phyloP scores from a whole-genome alignment of 1,139 yeast species.

The Torulaspora pretoriensis region DNA sequence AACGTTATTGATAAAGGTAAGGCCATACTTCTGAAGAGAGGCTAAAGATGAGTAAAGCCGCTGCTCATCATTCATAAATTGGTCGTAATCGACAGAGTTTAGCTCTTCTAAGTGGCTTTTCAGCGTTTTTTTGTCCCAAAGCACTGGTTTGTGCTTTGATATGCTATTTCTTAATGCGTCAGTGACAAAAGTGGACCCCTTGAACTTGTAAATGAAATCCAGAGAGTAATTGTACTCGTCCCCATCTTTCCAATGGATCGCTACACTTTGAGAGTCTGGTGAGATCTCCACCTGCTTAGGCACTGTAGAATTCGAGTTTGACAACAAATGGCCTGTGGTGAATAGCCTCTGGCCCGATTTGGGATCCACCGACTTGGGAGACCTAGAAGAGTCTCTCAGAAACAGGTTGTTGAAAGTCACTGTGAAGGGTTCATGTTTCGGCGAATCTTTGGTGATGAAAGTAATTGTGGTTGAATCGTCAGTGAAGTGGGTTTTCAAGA shows the following conservation, averaged over 20 bases:
- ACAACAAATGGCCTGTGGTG: constrained; percentile 50
- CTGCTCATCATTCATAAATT: constrained; percentile 42
- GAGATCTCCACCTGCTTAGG: constrained; percentile 35
- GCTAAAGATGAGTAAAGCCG: constrained; percentile 43
- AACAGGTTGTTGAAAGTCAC: constrained; percentile 53
- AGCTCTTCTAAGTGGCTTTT: constrained; percentile 30
- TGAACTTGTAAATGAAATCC: constrained; percentile 45
- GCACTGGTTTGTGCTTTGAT: constrained; percentile 37
- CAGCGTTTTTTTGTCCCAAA: constrained; percentile 43
- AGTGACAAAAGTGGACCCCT: constrained; percentile 37
- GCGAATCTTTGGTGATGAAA: constrained; percentile 16
- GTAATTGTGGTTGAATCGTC: constrained; percentile 26
- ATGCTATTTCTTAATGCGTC: constrained; percentile 36
- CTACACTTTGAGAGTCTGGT: constrained; percentile 37
- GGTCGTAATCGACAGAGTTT: constrained; percentile 39
- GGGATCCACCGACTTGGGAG: constrained; percentile 50
- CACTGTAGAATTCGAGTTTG: constrained; percentile 36
- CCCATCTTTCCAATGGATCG: constrained; percentile 55
- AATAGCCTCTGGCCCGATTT: constrained; percentile 60
- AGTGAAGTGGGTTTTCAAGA: constrained; percentile 20
- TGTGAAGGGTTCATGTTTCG: constrained; percentile 24
- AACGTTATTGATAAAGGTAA: constrained; percentile 52
- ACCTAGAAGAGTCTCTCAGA: constrained; percentile 60
- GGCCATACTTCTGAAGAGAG: constrained; percentile 54
- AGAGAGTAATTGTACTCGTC: constrained; percentile 47